Percentiles rank a stretch among this genome's conserved stretches.
Conservation (phyloP, 139 green algal species). For the Gonium pectorale region DNA sequence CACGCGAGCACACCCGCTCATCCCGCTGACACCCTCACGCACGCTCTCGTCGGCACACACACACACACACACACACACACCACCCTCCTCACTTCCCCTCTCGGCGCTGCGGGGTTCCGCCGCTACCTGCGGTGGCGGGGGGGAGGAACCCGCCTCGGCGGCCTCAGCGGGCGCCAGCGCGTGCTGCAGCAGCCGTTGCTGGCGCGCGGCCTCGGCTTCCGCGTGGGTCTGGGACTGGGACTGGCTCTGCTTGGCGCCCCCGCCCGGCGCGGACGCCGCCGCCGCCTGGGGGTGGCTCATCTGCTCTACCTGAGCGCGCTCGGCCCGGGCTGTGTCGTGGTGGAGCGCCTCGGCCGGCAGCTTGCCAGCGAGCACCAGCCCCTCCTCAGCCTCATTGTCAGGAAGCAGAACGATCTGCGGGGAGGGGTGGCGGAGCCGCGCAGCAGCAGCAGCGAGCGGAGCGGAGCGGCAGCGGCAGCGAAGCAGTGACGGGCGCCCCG, state of each 20-base stretch:
- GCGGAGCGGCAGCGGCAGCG: too few species aligned
- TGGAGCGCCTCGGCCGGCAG: background rate
- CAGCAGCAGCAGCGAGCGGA: too few species aligned
- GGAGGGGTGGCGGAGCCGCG: background rate
- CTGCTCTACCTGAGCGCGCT: background rate
- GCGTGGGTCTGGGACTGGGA: background rate
- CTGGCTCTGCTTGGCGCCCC: background rate
- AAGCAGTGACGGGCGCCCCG: too few species aligned
- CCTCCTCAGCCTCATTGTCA: conserved; percentile 26
- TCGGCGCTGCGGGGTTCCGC: background rate
- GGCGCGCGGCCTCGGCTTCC: background rate
- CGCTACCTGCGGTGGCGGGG: too few species aligned
- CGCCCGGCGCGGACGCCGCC: too few species aligned
- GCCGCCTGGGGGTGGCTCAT: background rate
- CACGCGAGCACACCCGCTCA: too few species aligned
- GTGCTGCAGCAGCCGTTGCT: background rate
- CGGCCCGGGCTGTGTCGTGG: conserved; percentile 14
- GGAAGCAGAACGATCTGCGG: conserved; percentile 20
- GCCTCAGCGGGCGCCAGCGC: background rate
- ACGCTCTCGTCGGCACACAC: too few species aligned
- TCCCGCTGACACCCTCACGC: too few species aligned
- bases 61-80: too few species aligned
- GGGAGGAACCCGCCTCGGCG: too few species aligned
- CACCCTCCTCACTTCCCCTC: too few species aligned
- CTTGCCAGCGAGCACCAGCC: conserved; percentile 23